These are phyloP conservation scores for Blepharisma japonicum DNA, from an alignment of 73 alveolate genomes.

Conservation along the genomic window DNA sequence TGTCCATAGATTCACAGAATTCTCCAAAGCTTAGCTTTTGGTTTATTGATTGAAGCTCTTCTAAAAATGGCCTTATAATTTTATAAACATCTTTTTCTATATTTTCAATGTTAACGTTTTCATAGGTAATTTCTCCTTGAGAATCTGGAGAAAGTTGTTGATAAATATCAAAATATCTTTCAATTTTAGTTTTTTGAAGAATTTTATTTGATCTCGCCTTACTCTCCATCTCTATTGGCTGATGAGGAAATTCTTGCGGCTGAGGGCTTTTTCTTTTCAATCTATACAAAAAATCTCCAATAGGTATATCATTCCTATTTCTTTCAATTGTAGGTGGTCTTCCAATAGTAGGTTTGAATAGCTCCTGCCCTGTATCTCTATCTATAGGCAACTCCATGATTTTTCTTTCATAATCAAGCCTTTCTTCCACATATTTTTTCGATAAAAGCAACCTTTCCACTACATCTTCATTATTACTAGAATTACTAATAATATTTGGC, in stretches of 20 bases:
- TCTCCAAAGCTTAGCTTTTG: conserved; percentile 15
- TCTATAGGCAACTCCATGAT: background rate
- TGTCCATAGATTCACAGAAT: conserved; percentile 11
- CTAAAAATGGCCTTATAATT: conserved; percentile 3
- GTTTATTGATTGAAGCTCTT: conserved; percentile 12
- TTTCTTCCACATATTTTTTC: too few relatives aligned
- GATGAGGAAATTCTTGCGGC: background rate
- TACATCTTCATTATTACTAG: too few relatives aligned
- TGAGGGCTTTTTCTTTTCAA: background rate
- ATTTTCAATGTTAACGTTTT: background rate
- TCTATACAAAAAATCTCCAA: too few relatives aligned
- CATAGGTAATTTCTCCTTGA: background rate
- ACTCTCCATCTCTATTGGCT: background rate
- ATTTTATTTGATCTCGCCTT: conserved; percentile 17
- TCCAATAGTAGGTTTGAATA: background rate
- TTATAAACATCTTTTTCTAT: background rate
- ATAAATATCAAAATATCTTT: conserved; percentile 5
- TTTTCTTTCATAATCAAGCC: too few relatives aligned
- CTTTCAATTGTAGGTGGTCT: too few relatives aligned
- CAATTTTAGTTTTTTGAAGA: background rate
- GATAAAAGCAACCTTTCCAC: too few relatives aligned
- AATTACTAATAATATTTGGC: too few relatives aligned
- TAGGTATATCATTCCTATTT: too few relatives aligned
- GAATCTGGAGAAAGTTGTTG: conserved; percentile 17
- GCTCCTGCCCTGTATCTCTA: background rate